Evolutionary conservation across 2,329 filamentous ascomycete genomes (phyloP), one percentile per base, ranked within the genome.

Genomic region (Trichothecium roseum): DNA sequence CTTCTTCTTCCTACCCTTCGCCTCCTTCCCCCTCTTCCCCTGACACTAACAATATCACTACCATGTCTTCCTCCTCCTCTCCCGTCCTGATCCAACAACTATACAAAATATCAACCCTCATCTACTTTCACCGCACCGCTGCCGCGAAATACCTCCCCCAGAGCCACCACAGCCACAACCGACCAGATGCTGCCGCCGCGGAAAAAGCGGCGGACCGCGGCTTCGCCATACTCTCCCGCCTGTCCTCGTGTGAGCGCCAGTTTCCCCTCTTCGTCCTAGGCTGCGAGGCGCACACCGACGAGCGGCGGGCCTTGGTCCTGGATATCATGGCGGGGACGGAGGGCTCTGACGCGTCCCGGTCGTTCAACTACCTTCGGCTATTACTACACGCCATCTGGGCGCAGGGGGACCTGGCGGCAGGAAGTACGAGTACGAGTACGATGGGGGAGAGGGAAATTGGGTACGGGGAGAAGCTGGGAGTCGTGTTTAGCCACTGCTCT

Each of bases 341-440:
- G 7, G 32, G 35, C 0, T 38, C 29, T 0, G n/a, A n/a, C 7
- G 36, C 38, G 1, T 47, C 44, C 1, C 37, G 51, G 5, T 47
- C 43, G 3, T 42, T 52, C 3, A 38, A 45, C 2, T 37, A 45
- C 4, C 30, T 47, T 1, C 46, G 41, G 27, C n/a, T 31, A 1
- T 16, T 57, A 4, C 10, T 60, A 1, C 36, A 55, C 28, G 43
- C 46, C 0, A 24, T 55, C 3, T 61, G 57, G 58, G 47, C 51
- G 3, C 58, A 60, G 30, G 46, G 56, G 4, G 57, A 62, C 32
- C 42, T 61, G 1, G 38, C 35, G 2, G 30, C 37, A 12, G 41
- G 43, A n/a, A n/a, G n/a, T n/a, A n/a, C n/a, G n/a, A n/a, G n/a
- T n/a, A n/a, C n/a, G n/a, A n/a, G n/a, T n/a, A n/a, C n/a, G n/a